These are phyloP conservation scores for Chaetothyriales sp. DNA, from an alignment of 2,329 filamentous ascomycete genomes.

Conservation along the genomic window DNA sequence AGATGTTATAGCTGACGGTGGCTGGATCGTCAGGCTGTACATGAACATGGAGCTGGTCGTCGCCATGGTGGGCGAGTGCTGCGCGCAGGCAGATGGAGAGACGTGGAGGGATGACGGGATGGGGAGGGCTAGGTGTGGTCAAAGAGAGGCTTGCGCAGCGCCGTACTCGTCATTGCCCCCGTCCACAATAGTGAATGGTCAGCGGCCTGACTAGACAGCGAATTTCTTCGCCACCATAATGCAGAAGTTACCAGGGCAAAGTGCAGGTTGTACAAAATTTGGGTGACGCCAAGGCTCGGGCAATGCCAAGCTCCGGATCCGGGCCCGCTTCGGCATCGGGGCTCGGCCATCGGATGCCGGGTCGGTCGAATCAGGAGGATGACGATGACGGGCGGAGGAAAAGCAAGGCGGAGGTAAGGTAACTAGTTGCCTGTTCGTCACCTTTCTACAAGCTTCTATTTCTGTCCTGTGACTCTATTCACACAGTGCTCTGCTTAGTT, in stretches of 20 bases:
- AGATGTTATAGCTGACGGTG: constrained; percentile 74
- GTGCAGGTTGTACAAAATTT: neutral
- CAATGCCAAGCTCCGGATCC: neutral
- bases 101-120: neutral
- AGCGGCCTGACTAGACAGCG: neutral
- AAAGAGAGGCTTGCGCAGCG: neutral
- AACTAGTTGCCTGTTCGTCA: neutral
- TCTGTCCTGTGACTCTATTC: neutral
- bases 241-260: neutral
- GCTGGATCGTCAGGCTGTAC: constrained; percentile 92
- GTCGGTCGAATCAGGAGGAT: neutral
- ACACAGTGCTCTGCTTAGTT: neutral
- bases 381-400: neutral
- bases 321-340: neutral
- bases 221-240: neutral
- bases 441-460: neutral
- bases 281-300: neutral
- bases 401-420: neutral
- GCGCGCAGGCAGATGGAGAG: neutral
- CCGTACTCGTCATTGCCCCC: neutral
- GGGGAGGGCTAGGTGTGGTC: neutral
- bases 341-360: neutral
- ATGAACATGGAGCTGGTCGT: constrained; percentile 98
- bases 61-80: constrained; percentile 51
- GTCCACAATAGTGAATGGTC: neutral